Evolutionary conservation across 2,329 filamentous ascomycete species (phyloP).

Genomic region (Aspergillus calidoustus): DNA sequence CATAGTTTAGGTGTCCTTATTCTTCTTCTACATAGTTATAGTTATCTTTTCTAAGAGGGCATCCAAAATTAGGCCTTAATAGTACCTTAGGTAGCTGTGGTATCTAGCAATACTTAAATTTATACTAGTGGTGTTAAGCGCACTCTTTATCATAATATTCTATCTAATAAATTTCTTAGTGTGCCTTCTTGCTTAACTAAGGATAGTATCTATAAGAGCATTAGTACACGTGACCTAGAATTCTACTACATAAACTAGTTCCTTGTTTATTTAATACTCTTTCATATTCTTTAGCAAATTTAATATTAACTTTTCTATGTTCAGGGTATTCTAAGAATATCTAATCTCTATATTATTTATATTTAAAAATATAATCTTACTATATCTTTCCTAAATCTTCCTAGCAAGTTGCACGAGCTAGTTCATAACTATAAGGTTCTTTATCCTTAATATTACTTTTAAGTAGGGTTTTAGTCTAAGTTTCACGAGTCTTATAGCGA

Average conservation of each 20-base stretch:
- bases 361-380: no score
- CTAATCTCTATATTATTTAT: not conserved
- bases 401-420: not conserved
- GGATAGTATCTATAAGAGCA: not conserved
- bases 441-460: not conserved
- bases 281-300: not conserved
- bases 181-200: no score
- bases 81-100: no score
- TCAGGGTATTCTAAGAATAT: not conserved
- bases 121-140: no score
- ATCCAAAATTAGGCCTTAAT: no score
- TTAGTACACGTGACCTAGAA: not conserved
- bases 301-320: constrained; percentile 1
- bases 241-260: not conserved
- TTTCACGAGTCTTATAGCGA: not conserved
- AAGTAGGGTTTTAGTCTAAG: not conserved
- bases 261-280: not conserved
- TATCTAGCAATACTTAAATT: no score
- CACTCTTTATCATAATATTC: no score
- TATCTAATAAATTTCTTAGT: not conserved
- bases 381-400: no score
- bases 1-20: no score
- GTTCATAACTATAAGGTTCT: not conserved
- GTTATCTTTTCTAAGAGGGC: no score
- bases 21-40: no score